These are phyloP conservation scores for Bryum argenteum DNA, from an alignment of 225 moss, liverwort and hornwort species.

Conservation along the genomic window DNA sequence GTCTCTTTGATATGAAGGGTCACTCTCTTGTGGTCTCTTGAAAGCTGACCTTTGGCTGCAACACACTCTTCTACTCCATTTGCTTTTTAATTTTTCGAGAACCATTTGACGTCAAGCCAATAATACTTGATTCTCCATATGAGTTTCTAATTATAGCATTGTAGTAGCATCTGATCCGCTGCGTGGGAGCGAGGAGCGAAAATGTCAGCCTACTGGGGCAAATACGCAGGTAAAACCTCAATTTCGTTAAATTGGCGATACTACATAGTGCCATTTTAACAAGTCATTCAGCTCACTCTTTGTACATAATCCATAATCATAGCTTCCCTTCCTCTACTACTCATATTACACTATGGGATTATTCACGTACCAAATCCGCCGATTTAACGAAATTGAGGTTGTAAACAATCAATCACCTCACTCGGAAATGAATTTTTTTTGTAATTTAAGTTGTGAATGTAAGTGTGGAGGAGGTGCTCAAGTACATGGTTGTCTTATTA, in stretches of 20 bases:
- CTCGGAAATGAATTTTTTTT: too few relatives aligned
- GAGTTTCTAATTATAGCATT: not conserved
- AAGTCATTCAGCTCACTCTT: not conserved
- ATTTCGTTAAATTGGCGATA: not conserved
- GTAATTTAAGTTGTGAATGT: too few relatives aligned
- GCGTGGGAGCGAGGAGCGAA: constrained; percentile 36
- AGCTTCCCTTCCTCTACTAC: too few relatives aligned
- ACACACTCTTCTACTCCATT: not conserved
- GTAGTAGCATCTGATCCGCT: constrained; percentile 7
- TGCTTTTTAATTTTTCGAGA: not conserved
- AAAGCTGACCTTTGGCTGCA: not conserved
- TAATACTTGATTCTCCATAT: too few relatives aligned
- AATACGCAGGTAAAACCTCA: constrained; percentile 55
- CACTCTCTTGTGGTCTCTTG: not conserved
- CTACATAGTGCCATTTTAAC: too few relatives aligned
- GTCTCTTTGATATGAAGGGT: not conserved
- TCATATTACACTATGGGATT: too few relatives aligned
- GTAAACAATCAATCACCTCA: too few relatives aligned
- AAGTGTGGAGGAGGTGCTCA: too few relatives aligned
- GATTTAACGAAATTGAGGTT: too few relatives aligned
- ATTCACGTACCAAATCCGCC: too few relatives aligned
- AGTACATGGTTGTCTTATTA: too few relatives aligned
- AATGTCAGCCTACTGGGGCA: constrained; percentile 70
- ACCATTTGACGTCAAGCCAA: not conserved
- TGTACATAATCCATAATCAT: too few relatives aligned